phyloP scores from a whole-genome alignment of 208 protist genomes.

The Wallacemonas rigidus region DNA sequence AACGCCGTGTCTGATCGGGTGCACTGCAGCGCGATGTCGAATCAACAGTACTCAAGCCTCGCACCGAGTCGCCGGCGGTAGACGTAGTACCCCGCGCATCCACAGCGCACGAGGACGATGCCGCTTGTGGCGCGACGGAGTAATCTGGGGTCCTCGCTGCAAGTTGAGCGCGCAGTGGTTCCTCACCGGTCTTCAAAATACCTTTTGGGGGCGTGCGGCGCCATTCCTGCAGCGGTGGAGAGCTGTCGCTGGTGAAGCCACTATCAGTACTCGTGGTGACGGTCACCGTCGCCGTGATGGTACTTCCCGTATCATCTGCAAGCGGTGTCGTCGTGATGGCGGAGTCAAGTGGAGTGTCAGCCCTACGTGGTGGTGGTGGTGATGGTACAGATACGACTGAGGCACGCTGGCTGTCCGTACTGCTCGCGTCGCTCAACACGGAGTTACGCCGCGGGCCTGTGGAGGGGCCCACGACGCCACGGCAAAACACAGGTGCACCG shows the following conservation, averaged over 20 bases:
- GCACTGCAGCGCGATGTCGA: constrained; percentile 1
- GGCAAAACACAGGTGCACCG: not conserved
- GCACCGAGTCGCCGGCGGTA: not conserved
- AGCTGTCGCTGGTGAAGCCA: not conserved
- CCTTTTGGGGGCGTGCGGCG: constrained; percentile 6
- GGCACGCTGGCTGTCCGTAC: not conserved
- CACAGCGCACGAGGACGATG: not conserved
- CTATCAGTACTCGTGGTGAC: not conserved
- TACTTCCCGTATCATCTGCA: too few species aligned
- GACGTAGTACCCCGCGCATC: not conserved
- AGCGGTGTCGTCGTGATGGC: not conserved
- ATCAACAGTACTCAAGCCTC: not conserved
- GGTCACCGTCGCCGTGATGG: too few species aligned
- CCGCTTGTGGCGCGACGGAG: not conserved
- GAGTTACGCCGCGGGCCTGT: constrained; percentile 2
- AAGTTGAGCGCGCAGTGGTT: not conserved
- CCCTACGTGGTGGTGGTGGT: not conserved
- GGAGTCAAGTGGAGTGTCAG: not conserved
- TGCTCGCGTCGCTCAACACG: not conserved
- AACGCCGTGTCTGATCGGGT: not conserved
- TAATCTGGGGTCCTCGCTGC: too few species aligned
- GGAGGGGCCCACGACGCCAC: constrained; percentile 7
- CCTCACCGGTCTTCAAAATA: not conserved
- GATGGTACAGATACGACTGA: not conserved
- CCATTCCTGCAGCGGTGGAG: not conserved